phyloP scores from a whole-genome alignment of 257 asterid species.

The Solanum dulcamara region DNA sequence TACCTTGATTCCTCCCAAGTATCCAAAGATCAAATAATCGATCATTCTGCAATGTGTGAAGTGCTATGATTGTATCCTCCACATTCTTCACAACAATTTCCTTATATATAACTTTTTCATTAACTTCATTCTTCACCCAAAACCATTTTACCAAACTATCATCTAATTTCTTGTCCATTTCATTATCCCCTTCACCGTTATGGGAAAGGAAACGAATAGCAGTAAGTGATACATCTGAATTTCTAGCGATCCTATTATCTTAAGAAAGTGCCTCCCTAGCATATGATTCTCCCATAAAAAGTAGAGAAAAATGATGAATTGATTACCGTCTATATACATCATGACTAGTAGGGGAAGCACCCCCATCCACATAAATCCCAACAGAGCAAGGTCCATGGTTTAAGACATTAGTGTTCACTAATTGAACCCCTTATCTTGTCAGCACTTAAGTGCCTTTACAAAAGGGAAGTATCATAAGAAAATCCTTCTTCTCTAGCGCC shows the following conservation, averaged over 20 bases:
- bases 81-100: slow-evolving; percentile 72
- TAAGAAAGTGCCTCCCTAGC: slow-evolving; percentile 66
- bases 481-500: slow-evolving; percentile 45
- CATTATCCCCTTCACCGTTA: slow-evolving; percentile 32
- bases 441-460: slow-evolving; percentile 5
- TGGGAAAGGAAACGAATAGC: slow-evolving; percentile 49
- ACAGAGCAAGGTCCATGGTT: slow-evolving; percentile 75
- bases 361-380: slow-evolving; percentile 39
- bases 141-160: slow-evolving; percentile 76
- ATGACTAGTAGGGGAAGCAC: background rate
- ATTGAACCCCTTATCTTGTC: slow-evolving; percentile 5
- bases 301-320: slow-evolving; percentile 28
- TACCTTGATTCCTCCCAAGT: slow-evolving; percentile 56
- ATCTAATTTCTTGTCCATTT: slow-evolving; percentile 69
- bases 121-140: slow-evolving; percentile 79
- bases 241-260: slow-evolving; percentile 43
- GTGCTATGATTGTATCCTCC: slow-evolving; percentile 57
- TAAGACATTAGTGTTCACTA: slow-evolving; percentile 32
- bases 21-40: slow-evolving; percentile 46
- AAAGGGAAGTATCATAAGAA: slow-evolving; percentile 42
- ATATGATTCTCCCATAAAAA: slow-evolving; percentile 75
- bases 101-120: slow-evolving; percentile 32
- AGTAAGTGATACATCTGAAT: slow-evolving; percentile 30
- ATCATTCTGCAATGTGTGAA: slow-evolving; percentile 35
- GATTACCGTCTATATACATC: slow-evolving; percentile 5